Evolutionary conservation across 441 rosid species (phyloP).

Genomic region (Geranium incanum): DNA sequence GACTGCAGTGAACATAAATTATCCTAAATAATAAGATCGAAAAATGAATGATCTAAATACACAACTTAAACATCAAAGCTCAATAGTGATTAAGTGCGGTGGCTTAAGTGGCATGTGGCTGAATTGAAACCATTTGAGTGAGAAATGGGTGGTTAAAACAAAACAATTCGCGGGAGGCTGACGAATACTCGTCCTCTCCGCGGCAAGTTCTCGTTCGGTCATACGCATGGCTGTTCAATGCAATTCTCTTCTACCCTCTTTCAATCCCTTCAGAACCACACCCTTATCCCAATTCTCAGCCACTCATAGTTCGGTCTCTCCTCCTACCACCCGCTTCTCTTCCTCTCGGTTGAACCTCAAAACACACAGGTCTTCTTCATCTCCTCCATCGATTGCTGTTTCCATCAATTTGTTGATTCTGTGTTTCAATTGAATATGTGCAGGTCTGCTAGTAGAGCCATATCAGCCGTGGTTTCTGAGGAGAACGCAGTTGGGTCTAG

Average conservation of each 20-base stretch:
- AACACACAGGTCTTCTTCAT: constrained; percentile 24
- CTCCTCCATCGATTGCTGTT: not conserved
- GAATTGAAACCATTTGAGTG: not conserved
- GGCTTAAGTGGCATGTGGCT: not conserved
- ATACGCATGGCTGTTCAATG: constrained; percentile 35
- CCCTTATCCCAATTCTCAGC: constrained; percentile 24
- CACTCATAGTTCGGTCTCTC: constrained; percentile 14
- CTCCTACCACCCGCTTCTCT: constrained; percentile 18
- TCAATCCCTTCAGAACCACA: constrained; percentile 25
- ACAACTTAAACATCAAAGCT: no score
- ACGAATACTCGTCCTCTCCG: no score
- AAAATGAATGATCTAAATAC: no score
- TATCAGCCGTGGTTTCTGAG: constrained; percentile 53
- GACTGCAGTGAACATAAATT: no score
- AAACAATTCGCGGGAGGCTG: not conserved
- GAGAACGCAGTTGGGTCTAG: constrained; percentile 41
- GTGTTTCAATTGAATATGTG: constrained; percentile 3
- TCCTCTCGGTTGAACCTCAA: constrained; percentile 14
- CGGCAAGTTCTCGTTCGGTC: not conserved
- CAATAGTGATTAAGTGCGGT: no score
- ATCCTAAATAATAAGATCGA: no score
- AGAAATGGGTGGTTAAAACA: not conserved
- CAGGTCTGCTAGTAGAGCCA: constrained; percentile 25
- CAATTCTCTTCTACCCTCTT: constrained; percentile 32
- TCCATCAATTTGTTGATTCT: not conserved